Base-by-base conservation (phyloP, 148 eudicot genomes). In the Polygonum aviculare region DNA sequence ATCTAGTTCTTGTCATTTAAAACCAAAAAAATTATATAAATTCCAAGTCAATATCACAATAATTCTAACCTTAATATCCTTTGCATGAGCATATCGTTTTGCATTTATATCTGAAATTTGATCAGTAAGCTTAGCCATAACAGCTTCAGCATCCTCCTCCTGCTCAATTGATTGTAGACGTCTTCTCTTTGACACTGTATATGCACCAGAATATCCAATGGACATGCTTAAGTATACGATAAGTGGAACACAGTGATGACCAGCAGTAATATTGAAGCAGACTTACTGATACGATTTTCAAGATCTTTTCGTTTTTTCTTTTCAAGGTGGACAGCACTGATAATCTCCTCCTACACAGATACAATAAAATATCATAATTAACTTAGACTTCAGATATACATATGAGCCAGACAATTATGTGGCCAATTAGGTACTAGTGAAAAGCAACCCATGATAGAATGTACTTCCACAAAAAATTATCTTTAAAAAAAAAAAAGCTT, bases 241-340 rank as follows among this genome's bases (percentile, higher is more conserved):
- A 72, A 35, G 21, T 12, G 45, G 35, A 38, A 7, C 72, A 36
- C 11, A 67, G 72, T 4, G 45, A 67, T 67, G 44, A 19, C 40
- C 45, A 36, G 72, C 16, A 60, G 45, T 35, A 35, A 33, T 36
- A 35, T 67, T 67, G 38, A 67, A 74, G 78, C 63, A 84, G 78
- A 87, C 95, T 91, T 83, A 94, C 97, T 77, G 52, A 92, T 84
- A 51, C 85, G 87, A 69, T 74, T 80, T 81, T 85, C 92, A 85
- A 89, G 74, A 2, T 88, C 90, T 73, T 78, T 82, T 41, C 81
- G 79, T 82, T 82, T 94, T 72, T 76, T 90, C 80, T 69, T 87
- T 84, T 86, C 88, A 77, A 39, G 82, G 54, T 77, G 83, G 39
- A 5, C 79, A 73, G 19, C 76, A 52, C 36, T 81, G 35, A 81